Evolutionary conservation across 129 eudicot genomes (phyloP).

Genomic region (sunflower (Helianthus annuus)): DNA sequence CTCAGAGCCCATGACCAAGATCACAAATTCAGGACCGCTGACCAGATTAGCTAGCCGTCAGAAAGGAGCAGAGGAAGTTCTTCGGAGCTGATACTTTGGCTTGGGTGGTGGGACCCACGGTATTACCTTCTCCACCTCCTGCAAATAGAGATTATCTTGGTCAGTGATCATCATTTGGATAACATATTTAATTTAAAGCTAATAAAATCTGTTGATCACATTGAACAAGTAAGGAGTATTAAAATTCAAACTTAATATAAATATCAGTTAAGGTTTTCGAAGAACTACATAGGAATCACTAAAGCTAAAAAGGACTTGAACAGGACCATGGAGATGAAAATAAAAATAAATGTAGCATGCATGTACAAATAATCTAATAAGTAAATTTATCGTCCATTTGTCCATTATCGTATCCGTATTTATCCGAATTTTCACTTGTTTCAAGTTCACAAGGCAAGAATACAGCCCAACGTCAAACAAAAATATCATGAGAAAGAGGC

Average conservation of each 20-base stretch:
- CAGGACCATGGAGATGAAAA: background rate
- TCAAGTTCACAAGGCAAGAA: background rate
- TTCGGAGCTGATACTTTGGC: constrained; percentile 72
- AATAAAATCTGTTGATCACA: background rate
- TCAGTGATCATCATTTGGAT: background rate
- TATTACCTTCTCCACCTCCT: constrained; percentile 76
- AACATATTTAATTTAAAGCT: background rate
- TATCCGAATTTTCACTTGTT: background rate
- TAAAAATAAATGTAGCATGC: background rate
- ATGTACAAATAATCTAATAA: background rate
- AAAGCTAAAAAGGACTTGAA: background rate
- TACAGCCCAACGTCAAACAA: background rate
- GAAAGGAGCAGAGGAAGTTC: constrained; percentile 71
- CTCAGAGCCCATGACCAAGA: background rate
- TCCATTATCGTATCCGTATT: background rate
- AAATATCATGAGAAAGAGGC: background rate
- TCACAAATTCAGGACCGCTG: constrained; percentile 14
- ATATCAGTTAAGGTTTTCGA: background rate
- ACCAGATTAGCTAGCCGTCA: constrained; percentile 21
- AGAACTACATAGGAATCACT: background rate
- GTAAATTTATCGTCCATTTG: background rate
- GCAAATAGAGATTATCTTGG: constrained; percentile 27
- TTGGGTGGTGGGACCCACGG: constrained; percentile 64
- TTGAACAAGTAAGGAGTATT: background rate
- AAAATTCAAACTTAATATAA: background rate